Evolutionary conservation across 495 filamentous ascomycete species (phyloP).

Genomic region (Lepraria neglecta): DNA sequence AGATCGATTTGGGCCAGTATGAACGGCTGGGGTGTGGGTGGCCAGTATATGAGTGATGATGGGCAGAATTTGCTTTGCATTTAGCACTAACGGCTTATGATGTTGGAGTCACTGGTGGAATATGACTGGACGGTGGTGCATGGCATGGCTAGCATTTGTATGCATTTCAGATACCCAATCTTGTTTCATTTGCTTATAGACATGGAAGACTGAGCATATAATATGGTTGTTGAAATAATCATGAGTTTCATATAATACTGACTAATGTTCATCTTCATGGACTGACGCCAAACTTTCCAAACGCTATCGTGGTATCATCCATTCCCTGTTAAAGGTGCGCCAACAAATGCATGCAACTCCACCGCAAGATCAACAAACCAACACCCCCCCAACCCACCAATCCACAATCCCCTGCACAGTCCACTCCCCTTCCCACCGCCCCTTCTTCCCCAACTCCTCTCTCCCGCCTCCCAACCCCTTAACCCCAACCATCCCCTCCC

Average conservation of each 20-base stretch:
- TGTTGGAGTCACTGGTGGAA: neutral
- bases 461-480: conserved; percentile 16
- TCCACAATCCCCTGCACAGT: conserved; percentile 41
- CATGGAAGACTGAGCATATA: neutral
- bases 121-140: neutral
- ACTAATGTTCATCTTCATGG: too few species aligned
- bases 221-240: neutral
- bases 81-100: conserved; percentile 3
- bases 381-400: conserved; percentile 40
- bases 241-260: neutral
- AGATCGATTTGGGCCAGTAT: too few species aligned
- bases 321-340: neutral
- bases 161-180: conserved; percentile 7
- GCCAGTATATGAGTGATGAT: neutral
- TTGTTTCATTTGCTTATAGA: neutral
- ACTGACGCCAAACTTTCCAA: neutral
- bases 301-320: neutral
- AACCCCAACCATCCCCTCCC: conserved; percentile 44
- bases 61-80: conserved; percentile 3
- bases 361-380: conserved; percentile 12
- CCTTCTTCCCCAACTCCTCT: conserved; percentile 26
- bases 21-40: too few species aligned
- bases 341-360: neutral
- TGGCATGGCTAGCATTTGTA: neutral
- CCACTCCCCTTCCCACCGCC: conserved; percentile 40